Evolutionary conservation across 2,329 filamentous ascomycete genomes (phyloP).

Genomic region (Chaetomiaceae sp.): DNA sequence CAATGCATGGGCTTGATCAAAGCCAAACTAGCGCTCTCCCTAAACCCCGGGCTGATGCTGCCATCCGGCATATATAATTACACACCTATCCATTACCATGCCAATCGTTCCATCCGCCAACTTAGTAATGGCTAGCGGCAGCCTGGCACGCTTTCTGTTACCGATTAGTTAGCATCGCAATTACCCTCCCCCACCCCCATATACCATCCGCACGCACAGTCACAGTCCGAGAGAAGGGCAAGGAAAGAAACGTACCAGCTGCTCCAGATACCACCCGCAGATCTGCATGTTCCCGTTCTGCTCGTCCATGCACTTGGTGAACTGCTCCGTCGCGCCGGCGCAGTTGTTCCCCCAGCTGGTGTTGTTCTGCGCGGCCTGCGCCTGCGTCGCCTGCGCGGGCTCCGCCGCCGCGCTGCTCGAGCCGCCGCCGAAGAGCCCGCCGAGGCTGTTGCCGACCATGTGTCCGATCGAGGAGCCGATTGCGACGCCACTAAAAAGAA

Average conservation of each 20-base stretch:
- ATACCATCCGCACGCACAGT: too few species aligned
- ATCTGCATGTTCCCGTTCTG: constrained; percentile 91
- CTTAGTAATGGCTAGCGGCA: constrained; percentile 67
- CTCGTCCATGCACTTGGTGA: constrained; percentile 96
- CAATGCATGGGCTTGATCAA: neutral
- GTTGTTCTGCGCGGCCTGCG: constrained; percentile 48
- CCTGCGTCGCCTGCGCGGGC: constrained; percentile 38
- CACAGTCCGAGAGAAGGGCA: too few species aligned
- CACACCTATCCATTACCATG: neutral
- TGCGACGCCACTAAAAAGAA: constrained; percentile 73
- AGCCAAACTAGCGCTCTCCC: neutral
- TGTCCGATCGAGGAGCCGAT: constrained; percentile 94
- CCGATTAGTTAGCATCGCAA: neutral
- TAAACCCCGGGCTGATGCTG: neutral
- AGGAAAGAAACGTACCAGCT: constrained; percentile 53
- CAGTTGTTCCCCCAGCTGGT: constrained; percentile 61
- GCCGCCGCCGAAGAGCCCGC: constrained; percentile 78
- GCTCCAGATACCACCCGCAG: constrained; percentile 97
- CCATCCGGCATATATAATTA: constrained; percentile 1
- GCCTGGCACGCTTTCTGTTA: constrained; percentile 73
- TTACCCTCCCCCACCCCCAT: too few species aligned
- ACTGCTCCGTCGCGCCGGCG: constrained; percentile 72
- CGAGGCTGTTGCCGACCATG: constrained; percentile 89
- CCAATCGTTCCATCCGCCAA: neutral
- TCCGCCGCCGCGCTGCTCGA: constrained; percentile 53